A percentile compares a stretch with the other conserved stretches of the same genome.
These are phyloP conservation scores for Colletotrichum chrysophilum DNA, from an alignment of 2,329 filamentous ascomycete genomes.

Conservation along the genomic window DNA sequence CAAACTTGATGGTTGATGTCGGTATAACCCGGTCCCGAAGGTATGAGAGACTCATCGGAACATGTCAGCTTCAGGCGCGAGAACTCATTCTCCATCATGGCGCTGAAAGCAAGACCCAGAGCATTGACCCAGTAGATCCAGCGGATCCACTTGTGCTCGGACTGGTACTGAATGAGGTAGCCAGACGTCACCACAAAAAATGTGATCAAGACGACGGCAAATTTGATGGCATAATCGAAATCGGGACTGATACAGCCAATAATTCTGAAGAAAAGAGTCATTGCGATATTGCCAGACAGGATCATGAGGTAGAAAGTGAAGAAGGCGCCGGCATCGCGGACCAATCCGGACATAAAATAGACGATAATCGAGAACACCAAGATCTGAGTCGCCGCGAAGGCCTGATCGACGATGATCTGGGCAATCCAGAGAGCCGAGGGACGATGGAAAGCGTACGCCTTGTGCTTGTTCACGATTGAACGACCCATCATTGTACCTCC, in stretches of 20 bases:
- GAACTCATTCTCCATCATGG: constrained; percentile 90
- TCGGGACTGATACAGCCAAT: constrained; percentile 75
- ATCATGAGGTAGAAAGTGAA: constrained; percentile 79
- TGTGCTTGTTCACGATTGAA: constrained; percentile 83
- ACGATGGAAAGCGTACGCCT: constrained; percentile 81
- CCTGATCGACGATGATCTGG: constrained; percentile 79
- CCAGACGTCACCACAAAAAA: constrained; percentile 83
- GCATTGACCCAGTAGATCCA: constrained; percentile 85
- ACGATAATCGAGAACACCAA: constrained; percentile 76
- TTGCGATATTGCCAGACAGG: constrained; percentile 70
- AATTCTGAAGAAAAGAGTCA: constrained; percentile 80
- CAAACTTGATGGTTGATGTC: constrained; percentile 81
- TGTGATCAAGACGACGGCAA: constrained; percentile 79
- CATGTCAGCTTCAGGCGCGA: constrained; percentile 72
- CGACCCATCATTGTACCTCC: constrained; percentile 77
- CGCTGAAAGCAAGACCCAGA: constrained; percentile 75
- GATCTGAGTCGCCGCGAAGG: constrained; percentile 74
- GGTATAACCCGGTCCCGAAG: constrained; percentile 71
- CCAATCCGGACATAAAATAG: constrained; percentile 78
- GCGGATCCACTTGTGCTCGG: constrained; percentile 75
- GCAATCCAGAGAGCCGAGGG: constrained; percentile 85
- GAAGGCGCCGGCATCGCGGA: constrained; percentile 75
- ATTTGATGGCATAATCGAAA: constrained; percentile 86
- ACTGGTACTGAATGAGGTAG: constrained; percentile 82
- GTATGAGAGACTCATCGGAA: constrained; percentile 70